These are phyloP conservation scores for Paratinospora sagittata DNA, from an alignment of 164 flowering plant genomes.

Conservation along the genomic window DNA sequence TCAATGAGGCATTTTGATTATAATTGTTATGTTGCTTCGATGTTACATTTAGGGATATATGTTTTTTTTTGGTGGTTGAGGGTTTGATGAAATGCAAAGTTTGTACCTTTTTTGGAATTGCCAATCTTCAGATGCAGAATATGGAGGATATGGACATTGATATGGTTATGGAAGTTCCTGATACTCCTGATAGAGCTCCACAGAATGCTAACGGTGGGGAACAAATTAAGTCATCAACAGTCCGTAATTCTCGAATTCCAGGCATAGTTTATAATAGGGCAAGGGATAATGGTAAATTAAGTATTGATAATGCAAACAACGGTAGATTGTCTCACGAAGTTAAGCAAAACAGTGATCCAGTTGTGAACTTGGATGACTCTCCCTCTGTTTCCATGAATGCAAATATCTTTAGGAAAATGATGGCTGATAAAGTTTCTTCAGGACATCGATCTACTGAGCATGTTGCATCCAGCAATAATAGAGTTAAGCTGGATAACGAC, in stretches of 20 bases:
- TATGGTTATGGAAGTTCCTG: constrained; percentile 51
- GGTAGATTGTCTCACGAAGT: constrained; percentile 14
- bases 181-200: constrained; percentile 63
- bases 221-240: neutral
- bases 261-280: constrained; percentile 4
- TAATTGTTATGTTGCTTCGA: neutral
- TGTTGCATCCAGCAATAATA: constrained; percentile 8
- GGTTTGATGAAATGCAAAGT: neutral
- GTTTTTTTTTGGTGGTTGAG: neutral
- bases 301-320: constrained; percentile 16
- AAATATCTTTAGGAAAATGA: constrained; percentile 19
- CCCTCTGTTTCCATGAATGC: constrained; percentile 21
- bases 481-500: constrained; percentile 14
- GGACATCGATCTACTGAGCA: constrained; percentile 13
- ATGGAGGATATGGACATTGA: constrained; percentile 56
- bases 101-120: neutral
- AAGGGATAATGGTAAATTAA: constrained; percentile 16
- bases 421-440: constrained; percentile 13
- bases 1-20: neutral
- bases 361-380: constrained; percentile 15
- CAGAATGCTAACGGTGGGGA: constrained; percentile 10
- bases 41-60: neutral
- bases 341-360: constrained; percentile 6
- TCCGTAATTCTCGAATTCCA: neutral
- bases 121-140: constrained; percentile 30